Base-by-base conservation (phyloP, 257 asterid genomes). In the Nicotiana sylvestris region DNA sequence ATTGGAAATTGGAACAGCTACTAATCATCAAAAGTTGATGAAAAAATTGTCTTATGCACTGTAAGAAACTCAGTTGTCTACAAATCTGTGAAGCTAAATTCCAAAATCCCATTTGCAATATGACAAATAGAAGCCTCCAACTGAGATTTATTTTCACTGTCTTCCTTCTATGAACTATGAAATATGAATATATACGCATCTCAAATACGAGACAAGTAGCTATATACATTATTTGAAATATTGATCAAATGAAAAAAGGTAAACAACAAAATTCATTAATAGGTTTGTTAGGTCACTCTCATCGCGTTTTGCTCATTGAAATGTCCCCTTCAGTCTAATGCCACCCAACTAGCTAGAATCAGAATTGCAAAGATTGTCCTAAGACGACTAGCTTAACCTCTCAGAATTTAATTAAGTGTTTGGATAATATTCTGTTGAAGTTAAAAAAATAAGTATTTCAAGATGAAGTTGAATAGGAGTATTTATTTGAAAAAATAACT, bases 11-110 rank as follows among this genome's bases (percentile, higher is more conserved):
- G 80, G 53, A 89, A 90, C 46, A 90, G 94, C 90, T 86, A 92
- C 88, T 89, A 85, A 92, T 94, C 93, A 94, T 94, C 81, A 88
- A 92, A 85, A 83, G 49, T 87, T 88, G 91, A 92, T 90, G 86
- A 89, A 86, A 89, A 55, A 25, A 83, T 86, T 87, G 80, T 46
- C 81, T 84, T 43, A 27, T 68, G 81, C 76, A 49, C 57, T 76
- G 61, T 81, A 87, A 83, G 67, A 82, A 64, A 68, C 29, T 76
- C 74, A 80, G 18, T 39, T 80, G 51, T 79, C 25, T 29, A 66
- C 29, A 15, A 70, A 61, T 62, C 35, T 49, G 39, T 65, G 55
- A 9, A 39, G 69, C 84, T 80, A 87, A 55, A 81, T 15, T 80
- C 81, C 84, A 82, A 82, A 69, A 58, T 4, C 12, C 64, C 43